Percentiles rank a stretch among this genome's conserved stretches.
Conservation (phyloP, 495 filamentous ascomycete genomes). For the Penicillium herquei region DNA sequence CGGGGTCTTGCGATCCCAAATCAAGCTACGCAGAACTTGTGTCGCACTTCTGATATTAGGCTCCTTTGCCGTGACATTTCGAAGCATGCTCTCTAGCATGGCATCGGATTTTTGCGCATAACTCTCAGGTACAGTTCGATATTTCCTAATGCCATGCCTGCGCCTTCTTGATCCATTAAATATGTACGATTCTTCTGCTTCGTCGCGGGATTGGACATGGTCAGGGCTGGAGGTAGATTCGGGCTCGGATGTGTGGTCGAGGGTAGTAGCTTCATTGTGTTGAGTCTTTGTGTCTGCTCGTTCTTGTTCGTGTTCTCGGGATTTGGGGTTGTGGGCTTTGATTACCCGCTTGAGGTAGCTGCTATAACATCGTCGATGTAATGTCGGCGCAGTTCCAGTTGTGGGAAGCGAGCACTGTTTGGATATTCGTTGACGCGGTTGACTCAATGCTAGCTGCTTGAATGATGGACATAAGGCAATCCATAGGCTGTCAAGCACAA, state of each 20-base stretch:
- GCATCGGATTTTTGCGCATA: background rate
- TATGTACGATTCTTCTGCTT: background rate
- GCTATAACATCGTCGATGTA: constrained; percentile 26
- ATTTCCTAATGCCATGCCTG: background rate
- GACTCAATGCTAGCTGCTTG: constrained; percentile 16
- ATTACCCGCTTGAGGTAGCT: constrained; percentile 3
- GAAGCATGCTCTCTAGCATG: constrained; percentile 27
- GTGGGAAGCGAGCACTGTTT: constrained; percentile 6
- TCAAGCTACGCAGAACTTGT: constrained; percentile 42
- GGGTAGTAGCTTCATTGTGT: background rate
- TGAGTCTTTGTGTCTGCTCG: background rate
- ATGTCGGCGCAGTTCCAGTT: constrained; percentile 5
- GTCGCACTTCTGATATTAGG: constrained; percentile 26
- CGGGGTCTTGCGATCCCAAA: constrained; percentile 58
- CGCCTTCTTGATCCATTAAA: background rate
- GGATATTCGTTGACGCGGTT: constrained; percentile 10
- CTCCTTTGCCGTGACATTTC: constrained; percentile 13
- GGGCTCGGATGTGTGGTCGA: background rate
- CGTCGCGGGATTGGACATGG: background rate
- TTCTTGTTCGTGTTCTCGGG: background rate
- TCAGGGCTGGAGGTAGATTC: background rate
- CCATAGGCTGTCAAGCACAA: constrained; percentile 63
- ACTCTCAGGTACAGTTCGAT: background rate
- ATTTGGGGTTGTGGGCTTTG: background rate
- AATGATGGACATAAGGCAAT: constrained; percentile 65